Percentiles rank a stretch among this genome's conserved stretches.
phyloP scores from a whole-genome alignment of 352 stramenopile genomes.

The Phytophthora nicotianae region DNA sequence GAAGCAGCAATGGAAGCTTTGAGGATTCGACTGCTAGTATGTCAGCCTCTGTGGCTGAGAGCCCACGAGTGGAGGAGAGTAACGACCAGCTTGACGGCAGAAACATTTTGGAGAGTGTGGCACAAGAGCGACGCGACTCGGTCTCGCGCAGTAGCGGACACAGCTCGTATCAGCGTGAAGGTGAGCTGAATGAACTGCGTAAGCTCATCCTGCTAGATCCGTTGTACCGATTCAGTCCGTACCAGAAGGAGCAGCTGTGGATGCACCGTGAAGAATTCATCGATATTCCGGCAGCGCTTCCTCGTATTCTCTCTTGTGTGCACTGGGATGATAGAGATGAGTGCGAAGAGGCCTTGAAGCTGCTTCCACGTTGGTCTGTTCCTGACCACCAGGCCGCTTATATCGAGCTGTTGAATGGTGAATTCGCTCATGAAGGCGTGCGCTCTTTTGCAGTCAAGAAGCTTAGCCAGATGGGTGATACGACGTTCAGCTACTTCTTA shows the following conservation, averaged over 20 bases:
- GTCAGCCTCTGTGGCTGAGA: slow-evolving; percentile 23
- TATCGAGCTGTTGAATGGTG: slow-evolving; percentile 80
- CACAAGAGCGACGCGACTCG: slow-evolving; percentile 62
- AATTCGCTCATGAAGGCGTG: slow-evolving; percentile 79
- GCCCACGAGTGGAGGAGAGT: slow-evolving; percentile 51
- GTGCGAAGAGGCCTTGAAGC: slow-evolving; percentile 65
- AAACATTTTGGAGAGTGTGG: slow-evolving; percentile 54
- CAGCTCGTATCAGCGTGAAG: slow-evolving; percentile 56
- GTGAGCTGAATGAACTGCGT: slow-evolving; percentile 67
- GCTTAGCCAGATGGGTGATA: slow-evolving; percentile 85
- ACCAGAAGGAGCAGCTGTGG: slow-evolving; percentile 87
- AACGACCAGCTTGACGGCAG: slow-evolving; percentile 55
- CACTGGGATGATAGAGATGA: slow-evolving; percentile 81
- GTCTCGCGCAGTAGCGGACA: slow-evolving; percentile 60
- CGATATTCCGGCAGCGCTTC: slow-evolving; percentile 70
- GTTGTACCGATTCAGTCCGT: slow-evolving; percentile 78
- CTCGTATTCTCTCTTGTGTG: slow-evolving; percentile 81
- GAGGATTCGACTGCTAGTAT: slow-evolving; percentile 37
- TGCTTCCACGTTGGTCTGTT: slow-evolving; percentile 72
- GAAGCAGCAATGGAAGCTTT: slow-evolving; percentile 34
- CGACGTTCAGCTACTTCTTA: slow-evolving; percentile 88
- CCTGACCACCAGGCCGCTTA: slow-evolving; percentile 83
- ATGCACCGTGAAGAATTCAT: slow-evolving; percentile 81
- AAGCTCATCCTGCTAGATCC: slow-evolving; percentile 83
- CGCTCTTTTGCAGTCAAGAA: slow-evolving; percentile 80